These are phyloP conservation scores for Gryganskiella cystojenkinii DNA, from an alignment of 192 early-diverging fungal species.

Conservation along the genomic window DNA sequence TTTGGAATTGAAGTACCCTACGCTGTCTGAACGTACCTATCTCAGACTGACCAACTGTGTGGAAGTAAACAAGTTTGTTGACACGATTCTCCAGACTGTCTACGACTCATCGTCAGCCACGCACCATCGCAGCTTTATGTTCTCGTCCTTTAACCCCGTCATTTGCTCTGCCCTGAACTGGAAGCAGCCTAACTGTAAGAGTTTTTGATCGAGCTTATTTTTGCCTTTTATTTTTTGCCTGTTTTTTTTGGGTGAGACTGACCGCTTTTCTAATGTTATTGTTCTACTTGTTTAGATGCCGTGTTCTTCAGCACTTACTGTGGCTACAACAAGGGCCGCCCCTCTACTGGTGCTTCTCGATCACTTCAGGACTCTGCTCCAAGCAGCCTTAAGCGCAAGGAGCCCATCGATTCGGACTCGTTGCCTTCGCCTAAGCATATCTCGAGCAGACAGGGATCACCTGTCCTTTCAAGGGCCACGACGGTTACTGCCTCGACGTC, in stretches of 20 bases:
- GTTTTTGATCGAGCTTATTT: background rate
- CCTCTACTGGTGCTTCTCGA: background rate
- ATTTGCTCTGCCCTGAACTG: constrained; percentile 96
- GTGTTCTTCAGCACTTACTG: constrained; percentile 95
- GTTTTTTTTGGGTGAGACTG: too few species aligned
- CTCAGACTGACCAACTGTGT: constrained; percentile 67
- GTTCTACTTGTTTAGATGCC: constrained; percentile 56
- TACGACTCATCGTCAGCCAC: constrained; percentile 75
- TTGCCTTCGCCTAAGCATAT: constrained; percentile 34
- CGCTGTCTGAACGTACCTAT: constrained; percentile 64
- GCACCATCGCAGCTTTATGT: constrained; percentile 66
- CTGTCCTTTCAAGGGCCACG: constrained; percentile 22
- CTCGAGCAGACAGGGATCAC: constrained; percentile 13
- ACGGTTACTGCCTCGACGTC: background rate
- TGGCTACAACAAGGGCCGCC: constrained; percentile 65
- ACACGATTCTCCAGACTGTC: constrained; percentile 86
- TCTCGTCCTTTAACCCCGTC: constrained; percentile 90
- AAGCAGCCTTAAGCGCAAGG: constrained; percentile 34
- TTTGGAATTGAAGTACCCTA: constrained; percentile 92
- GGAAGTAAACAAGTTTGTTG: constrained; percentile 88
- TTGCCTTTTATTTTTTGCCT: too few species aligned
- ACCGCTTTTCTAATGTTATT: background rate
- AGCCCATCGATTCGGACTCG: constrained; percentile 37
- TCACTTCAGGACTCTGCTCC: background rate
- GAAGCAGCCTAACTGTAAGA: constrained; percentile 98